Conservation (phyloP, 1,284 basidiomycete genomes). For the Moniliella sp. region DNA sequence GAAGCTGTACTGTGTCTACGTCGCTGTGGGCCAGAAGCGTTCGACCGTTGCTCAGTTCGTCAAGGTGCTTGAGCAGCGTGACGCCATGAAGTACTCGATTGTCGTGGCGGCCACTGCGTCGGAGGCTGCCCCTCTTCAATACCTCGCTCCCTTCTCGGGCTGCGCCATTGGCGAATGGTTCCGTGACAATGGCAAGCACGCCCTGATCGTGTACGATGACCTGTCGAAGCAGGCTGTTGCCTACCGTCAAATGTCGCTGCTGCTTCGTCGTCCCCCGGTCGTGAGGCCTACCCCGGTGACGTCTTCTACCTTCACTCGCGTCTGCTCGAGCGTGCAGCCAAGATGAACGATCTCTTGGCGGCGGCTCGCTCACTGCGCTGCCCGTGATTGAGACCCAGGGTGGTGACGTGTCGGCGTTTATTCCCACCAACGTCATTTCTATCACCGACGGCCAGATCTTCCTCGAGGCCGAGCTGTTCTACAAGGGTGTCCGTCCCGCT, state of each 20-base stretch:
- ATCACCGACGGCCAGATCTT: slow-evolving; percentile 33
- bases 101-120: slow-evolving; percentile 96
- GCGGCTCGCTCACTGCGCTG: slow-evolving; percentile 88
- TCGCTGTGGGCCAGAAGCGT: slow-evolving; percentile 95
- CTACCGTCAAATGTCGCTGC: slow-evolving; percentile 98
- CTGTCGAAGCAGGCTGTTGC: slow-evolving; percentile 98
- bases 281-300: slow-evolving; percentile 99
- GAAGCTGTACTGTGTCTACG: slow-evolving; percentile 99
- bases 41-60: slow-evolving; percentile 97
- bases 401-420: slow-evolving; percentile 86
- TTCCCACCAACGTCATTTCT: slow-evolving; percentile 33
- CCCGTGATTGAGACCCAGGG: slow-evolving; percentile 99
- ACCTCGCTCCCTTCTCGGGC: slow-evolving; percentile 97
- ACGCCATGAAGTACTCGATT: slow-evolving; percentile 97
- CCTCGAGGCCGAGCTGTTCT: slow-evolving; percentile 49
- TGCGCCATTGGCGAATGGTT: slow-evolving; percentile 99
- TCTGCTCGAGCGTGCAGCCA: slow-evolving; percentile 96
- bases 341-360: slow-evolving; percentile 96
- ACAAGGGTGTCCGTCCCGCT: slow-evolving; percentile 95
- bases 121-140: slow-evolving; percentile 93
- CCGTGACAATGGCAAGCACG: slow-evolving; percentile 93
- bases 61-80: slow-evolving; percentile 96
- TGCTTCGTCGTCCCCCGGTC: slow-evolving; percentile 97
- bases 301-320: slow-evolving; percentile 99
- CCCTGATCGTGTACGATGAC: slow-evolving; percentile 97